Evolutionary conservation across 1,284 basidiomycete genomes (phyloP).

Genomic region (Pterulicium gracile): DNA sequence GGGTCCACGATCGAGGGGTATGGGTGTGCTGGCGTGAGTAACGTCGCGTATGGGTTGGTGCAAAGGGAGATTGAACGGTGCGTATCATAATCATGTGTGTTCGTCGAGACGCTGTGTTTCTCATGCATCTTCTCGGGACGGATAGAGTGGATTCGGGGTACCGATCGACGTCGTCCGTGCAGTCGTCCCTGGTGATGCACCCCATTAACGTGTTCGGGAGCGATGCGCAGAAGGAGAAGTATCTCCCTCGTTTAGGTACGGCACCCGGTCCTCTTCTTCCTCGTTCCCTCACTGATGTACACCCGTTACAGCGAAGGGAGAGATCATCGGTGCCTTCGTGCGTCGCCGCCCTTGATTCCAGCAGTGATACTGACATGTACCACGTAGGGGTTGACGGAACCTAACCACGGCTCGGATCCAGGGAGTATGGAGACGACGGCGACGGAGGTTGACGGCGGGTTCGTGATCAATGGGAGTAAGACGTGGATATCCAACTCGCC

Average conservation of each 20-base stretch:
- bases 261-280: conserved; percentile 5
- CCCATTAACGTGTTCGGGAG: conserved; percentile 91
- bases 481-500: conserved; percentile 96
- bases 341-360: conserved; percentile 19
- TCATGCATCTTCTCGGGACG: too few relatives aligned
- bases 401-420: conserved; percentile 94
- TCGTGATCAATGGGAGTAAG: conserved; percentile 83
- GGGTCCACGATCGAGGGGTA: conserved; percentile 92
- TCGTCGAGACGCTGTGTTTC: conserved; percentile 3
- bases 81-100: conserved; percentile 10
- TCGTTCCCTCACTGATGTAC: not conserved
- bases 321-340: conserved; percentile 89
- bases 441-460: conserved; percentile 77
- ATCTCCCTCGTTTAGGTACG: conserved; percentile 73
- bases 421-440: conserved; percentile 91
- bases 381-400: conserved; percentile 81
- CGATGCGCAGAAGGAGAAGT: conserved; percentile 86
- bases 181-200: conserved; percentile 97
- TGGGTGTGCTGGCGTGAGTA: conserved; percentile 89
- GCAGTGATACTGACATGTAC: conserved; percentile 4
- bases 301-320: conserved; percentile 57
- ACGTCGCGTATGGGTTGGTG: conserved; percentile 89
- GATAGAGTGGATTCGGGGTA: conserved; percentile 96
- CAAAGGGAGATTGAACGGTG: conserved; percentile 89
- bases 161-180: conserved; percentile 91